phyloP scores from a whole-genome alignment of 805 yeast genomes.

The Ogataea ramenticola region DNA sequence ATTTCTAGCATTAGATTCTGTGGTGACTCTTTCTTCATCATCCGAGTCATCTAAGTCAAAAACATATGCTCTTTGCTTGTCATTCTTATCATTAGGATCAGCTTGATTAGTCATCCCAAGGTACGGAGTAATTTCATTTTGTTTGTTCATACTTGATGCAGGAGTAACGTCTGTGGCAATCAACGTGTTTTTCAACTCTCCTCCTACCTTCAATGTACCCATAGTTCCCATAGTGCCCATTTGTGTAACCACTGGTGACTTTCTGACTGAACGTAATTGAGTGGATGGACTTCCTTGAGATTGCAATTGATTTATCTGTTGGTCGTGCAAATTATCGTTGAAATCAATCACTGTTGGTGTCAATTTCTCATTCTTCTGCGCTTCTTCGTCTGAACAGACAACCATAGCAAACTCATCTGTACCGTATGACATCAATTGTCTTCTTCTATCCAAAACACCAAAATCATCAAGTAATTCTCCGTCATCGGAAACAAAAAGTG shows the following conservation, averaged over 20 bases:
- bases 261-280: not conserved
- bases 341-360: constrained; percentile 45
- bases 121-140: constrained; percentile 1
- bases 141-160: constrained; percentile 10
- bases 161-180: constrained; percentile 16
- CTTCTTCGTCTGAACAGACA: constrained; percentile 43
- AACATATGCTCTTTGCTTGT: not conserved
- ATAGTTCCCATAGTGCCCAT: not conserved
- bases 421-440: constrained; percentile 63
- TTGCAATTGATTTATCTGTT: not conserved
- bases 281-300: not conserved
- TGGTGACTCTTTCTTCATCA: not conserved
- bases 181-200: constrained; percentile 6
- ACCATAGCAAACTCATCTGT: constrained; percentile 79
- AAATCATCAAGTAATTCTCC: constrained; percentile 90
- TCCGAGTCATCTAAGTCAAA: constrained; percentile 2
- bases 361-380: constrained; percentile 35
- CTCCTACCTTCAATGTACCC: not conserved
- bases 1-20: not conserved
- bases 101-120: not conserved
- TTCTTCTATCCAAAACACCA: constrained; percentile 72
- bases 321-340: not conserved
- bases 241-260: not conserved
- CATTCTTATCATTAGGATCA: not conserved
- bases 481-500: constrained; percentile 77